Evolutionary conservation across 129 eudicot genomes (phyloP).

Genomic region (Heracleum sosnowskyi): DNA sequence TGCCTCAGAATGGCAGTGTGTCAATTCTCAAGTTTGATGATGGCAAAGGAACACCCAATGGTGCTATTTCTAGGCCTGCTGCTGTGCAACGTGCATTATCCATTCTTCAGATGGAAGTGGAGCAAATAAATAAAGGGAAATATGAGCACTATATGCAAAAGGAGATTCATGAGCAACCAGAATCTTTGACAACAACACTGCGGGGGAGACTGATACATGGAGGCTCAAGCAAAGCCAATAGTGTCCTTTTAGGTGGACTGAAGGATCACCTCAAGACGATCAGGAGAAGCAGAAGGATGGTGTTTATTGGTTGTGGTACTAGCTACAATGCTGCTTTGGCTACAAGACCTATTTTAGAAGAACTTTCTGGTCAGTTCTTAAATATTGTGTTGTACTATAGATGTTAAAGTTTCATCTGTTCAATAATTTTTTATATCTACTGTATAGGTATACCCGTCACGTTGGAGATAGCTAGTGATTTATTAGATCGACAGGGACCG

Average conservation of each 20-base stretch:
- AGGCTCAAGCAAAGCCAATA: slow-evolving; percentile 72
- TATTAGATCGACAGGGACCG: slow-evolving; percentile 89
- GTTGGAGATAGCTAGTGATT: slow-evolving; percentile 97
- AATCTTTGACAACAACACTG: slow-evolving; percentile 91
- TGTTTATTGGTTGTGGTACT: slow-evolving; percentile 96
- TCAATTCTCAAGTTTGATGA: slow-evolving; percentile 77
- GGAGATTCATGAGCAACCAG: slow-evolving; percentile 97
- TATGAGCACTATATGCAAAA: slow-evolving; percentile 96
- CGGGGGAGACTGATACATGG: slow-evolving; percentile 91
- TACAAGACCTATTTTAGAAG: slow-evolving; percentile 84
- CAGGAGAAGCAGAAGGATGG: slow-evolving; percentile 89
- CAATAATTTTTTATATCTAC: slow-evolving; percentile 3
- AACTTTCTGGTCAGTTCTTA: slow-evolving; percentile 70
- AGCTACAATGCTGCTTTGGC: slow-evolving; percentile 99
- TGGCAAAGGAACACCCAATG: slow-evolving; percentile 44
- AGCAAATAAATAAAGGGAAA: slow-evolving; percentile 90
- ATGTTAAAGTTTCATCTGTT: neutral
- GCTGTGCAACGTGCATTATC: slow-evolving; percentile 95
- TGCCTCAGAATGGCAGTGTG: slow-evolving; percentile 78
- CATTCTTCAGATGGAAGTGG: slow-evolving; percentile 95
- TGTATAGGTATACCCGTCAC: slow-evolving; percentile 78
- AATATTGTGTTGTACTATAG: neutral
- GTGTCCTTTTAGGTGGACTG: slow-evolving; percentile 86
- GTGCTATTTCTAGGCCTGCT: slow-evolving; percentile 62
- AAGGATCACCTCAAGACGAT: slow-evolving; percentile 94